Evolutionary conservation across 768 basidiomycete genomes (phyloP).

Genomic region (Boletus sp.): DNA sequence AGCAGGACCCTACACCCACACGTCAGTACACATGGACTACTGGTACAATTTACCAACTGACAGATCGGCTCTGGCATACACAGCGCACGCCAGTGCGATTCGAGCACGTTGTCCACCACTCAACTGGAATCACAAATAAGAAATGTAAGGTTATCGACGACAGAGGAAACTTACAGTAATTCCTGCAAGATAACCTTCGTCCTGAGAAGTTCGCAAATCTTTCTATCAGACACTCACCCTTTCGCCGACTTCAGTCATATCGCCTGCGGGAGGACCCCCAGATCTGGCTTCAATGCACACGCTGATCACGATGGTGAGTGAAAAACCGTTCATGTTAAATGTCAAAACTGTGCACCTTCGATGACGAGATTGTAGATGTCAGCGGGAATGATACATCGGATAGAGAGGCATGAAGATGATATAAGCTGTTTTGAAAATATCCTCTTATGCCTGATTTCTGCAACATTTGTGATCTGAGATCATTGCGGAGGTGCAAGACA

Average conservation of each 20-base stretch:
- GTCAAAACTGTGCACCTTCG: slow-evolving; percentile 49
- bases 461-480: no score
- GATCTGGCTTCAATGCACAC: slow-evolving; percentile 81
- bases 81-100: slow-evolving; percentile 80
- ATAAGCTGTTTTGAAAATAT: no score
- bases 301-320: slow-evolving; percentile 38
- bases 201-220: not conserved
- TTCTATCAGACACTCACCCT: slow-evolving; percentile 44
- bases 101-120: slow-evolving; percentile 86
- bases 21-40: not conserved
- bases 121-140: slow-evolving; percentile 40
- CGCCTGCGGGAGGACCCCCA: slow-evolving; percentile 76
- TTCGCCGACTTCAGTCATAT: slow-evolving; percentile 83
- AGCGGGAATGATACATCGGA: no score
- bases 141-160: slow-evolving; percentile 9
- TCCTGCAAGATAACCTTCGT: slow-evolving; percentile 28
- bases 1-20: slow-evolving; percentile 55
- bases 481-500: no score
- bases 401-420: no score
- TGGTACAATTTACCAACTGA: slow-evolving; percentile 33
- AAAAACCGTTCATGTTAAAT: not conserved
- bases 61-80: slow-evolving; percentile 91
- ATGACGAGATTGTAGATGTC: slow-evolving; percentile 81
- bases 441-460: no score
- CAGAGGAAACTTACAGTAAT: slow-evolving; percentile 51